These are phyloP conservation scores for Xylariaceae sp. DNA, from an alignment of 2,329 filamentous ascomycete species.

Conservation along the genomic window DNA sequence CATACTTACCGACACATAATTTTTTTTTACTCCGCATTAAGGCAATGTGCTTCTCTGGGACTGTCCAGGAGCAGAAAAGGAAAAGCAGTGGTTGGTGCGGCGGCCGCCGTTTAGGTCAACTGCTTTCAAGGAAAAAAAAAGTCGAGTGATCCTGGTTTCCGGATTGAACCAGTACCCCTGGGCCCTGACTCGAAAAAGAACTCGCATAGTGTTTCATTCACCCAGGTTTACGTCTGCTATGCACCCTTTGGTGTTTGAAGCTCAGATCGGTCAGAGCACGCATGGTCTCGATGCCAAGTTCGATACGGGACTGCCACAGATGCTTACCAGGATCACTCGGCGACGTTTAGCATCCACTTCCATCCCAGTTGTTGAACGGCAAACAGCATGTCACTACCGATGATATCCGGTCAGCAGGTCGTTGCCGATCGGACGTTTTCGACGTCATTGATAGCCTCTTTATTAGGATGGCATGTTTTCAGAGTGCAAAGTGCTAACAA, in stretches of 20 bases:
- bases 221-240: not conserved
- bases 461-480: not conserved
- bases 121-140: not conserved
- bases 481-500: not conserved
- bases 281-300: not conserved
- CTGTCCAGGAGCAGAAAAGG: not conserved
- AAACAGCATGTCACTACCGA: not conserved
- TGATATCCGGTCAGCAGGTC: not conserved
- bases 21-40: not conserved
- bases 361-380: not conserved
- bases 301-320: not conserved
- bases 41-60: not conserved
- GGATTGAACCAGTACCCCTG: conserved; percentile 5
- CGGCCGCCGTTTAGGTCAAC: conserved; percentile 8
- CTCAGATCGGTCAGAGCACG: not conserved
- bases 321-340: not conserved
- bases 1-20: not conserved
- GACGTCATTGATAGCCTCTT: not conserved
- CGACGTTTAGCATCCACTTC: not conserved
- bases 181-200: conserved; percentile 3
- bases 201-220: not conserved
- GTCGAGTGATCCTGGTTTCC: conserved; percentile 15
- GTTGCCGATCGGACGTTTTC: not conserved
- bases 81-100: conserved; percentile 1
- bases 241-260: not conserved